Evolutionary conservation across 176 grass and related monocot genomes (phyloP), one percentile per base, ranked within the genome.

Genomic region (Triticum urartu): DNA sequence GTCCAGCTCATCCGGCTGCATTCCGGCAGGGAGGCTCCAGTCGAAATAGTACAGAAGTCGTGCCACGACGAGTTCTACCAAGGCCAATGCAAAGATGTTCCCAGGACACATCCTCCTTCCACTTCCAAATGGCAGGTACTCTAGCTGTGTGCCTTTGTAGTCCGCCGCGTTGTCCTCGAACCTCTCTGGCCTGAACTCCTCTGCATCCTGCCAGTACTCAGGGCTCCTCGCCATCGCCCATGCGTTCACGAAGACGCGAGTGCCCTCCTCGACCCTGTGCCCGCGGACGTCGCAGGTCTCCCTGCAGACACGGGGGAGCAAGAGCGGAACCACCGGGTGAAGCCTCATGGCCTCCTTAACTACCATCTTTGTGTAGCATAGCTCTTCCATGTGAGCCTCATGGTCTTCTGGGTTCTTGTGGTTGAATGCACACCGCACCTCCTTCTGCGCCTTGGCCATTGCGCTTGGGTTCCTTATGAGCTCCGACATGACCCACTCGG

Each of bases 301-400:
- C 9, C 26, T 15, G 35, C 59, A 91, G 22, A 66, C 61, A 5
- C 86, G 52, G 0, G 89, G 81, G 14, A 85, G 25, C 0, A 91
- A 22, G 22, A 84, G 42, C 0, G 86, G 69, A 0, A 36, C 58
- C 2, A 80, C 56, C 0, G 86, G 86, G 35, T 91, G 86, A 0
- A 91, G 65, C 79, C 89, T 87, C 7, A 91, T 21, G 5, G 68
- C 69, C 76, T 91, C 89, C 68, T 85, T 91, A 30, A 89, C 58
- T 24, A 86, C 77, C 34, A 79, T 64, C 13, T 63, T 20, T 6
- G 79, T 42, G 30, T 70, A 90, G 20, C 15, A 33, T 0, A 90
- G 25, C 1, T 65, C 1, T 0, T 10, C 11, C 1, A 90, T 8
- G 22, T 79, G 79, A 0, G 4, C 13, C 15, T 78, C 84, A 4